Evolutionary conservation across 345 rosid species (phyloP), one percentile per base, ranked within the genome.

Genomic region (Eucalyptus rudis): DNA sequence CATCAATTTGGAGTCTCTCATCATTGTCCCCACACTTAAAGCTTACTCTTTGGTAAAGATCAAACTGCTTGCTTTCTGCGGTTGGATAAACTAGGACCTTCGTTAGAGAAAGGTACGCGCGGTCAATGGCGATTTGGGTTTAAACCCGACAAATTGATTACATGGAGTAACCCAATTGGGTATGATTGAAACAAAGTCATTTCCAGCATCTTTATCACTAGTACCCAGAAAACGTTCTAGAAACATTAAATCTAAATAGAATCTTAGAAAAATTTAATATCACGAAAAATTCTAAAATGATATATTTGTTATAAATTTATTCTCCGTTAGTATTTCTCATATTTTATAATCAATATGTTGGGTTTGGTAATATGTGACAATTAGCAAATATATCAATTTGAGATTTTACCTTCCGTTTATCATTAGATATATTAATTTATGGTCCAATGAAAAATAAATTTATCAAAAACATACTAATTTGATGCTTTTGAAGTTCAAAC

Each of bases 391-490:
- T 7, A 20, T 7, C 1, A 52, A 19, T 52, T 52, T 52, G 2
- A 0, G 1, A 52, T 52, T 52, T 52, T 20, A 3, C 1, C 1
- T 0, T 52, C 2, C 1, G 1, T 20, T 52, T 52, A 52, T 52
- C 2, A 52, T 52, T 52, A 52, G 1, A 19, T 52, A 52, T 52
- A 52, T 52, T 52, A 19, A 3, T 52, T 52, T 52, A 52, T 52
- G 24, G 2, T 52, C 10, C 2, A 3, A 1, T 0, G 1, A 52
- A 52, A 52, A 20, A 8, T 52, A 20, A 20, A 52, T 52, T 19
- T 7, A 19, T 20, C 10, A 20, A 20, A 52, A 52, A 20, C 10
- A 52, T 52, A 52, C 0, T 2, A 52, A 20, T 52, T 52, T 20
- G 4, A 52, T 52, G 58, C 25, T 52, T 52, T 52, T 52, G 25